Conservation (phyloP, 2,329 filamentous ascomycete species). For the Penicillium sp. region DNA sequence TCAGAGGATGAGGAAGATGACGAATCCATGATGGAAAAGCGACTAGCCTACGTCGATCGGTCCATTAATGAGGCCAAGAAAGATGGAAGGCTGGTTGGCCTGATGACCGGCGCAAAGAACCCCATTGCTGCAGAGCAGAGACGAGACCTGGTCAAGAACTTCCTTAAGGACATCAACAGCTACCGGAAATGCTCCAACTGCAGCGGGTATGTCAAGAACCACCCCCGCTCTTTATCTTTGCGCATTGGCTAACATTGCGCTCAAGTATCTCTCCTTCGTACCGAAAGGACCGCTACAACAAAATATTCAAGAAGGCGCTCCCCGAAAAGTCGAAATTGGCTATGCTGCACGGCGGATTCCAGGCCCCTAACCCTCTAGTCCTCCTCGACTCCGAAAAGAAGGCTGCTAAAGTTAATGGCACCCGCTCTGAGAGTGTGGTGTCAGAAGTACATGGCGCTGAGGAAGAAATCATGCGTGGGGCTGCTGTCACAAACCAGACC, state of each 20-base stretch:
- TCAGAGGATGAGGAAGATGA: slow-evolving; percentile 64
- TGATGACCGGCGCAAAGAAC: slow-evolving; percentile 65
- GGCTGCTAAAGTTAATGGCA: slow-evolving; percentile 33
- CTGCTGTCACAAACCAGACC: slow-evolving; percentile 33
- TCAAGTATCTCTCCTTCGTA: slow-evolving; percentile 74
- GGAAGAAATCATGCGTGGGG: slow-evolving; percentile 58
- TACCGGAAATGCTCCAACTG: slow-evolving; percentile 69
- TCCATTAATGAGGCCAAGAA: slow-evolving; percentile 63
- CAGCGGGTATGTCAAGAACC: slow-evolving; percentile 46
- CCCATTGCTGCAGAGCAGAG: slow-evolving; percentile 79
- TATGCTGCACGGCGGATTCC: slow-evolving; percentile 71
- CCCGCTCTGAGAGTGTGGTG: background rate
- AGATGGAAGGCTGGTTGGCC: slow-evolving; percentile 43
- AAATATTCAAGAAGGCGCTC: slow-evolving; percentile 86
- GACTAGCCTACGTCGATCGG: slow-evolving; percentile 69
- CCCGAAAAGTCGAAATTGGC: slow-evolving; percentile 71
- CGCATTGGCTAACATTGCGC: slow-evolving; percentile 18
- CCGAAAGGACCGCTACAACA: slow-evolving; percentile 86
- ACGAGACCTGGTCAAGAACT: slow-evolving; percentile 74
- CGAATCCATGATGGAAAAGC: slow-evolving; percentile 54
- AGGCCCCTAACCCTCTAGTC: slow-evolving; percentile 68
- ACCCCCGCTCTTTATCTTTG: background rate
- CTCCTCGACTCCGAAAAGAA: slow-evolving; percentile 53
- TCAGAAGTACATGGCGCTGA: slow-evolving; percentile 58
- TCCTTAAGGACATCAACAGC: slow-evolving; percentile 71